Base-by-base conservation (phyloP, 164 flowering plant genomes). In the Macadamia integrifolia region DNA sequence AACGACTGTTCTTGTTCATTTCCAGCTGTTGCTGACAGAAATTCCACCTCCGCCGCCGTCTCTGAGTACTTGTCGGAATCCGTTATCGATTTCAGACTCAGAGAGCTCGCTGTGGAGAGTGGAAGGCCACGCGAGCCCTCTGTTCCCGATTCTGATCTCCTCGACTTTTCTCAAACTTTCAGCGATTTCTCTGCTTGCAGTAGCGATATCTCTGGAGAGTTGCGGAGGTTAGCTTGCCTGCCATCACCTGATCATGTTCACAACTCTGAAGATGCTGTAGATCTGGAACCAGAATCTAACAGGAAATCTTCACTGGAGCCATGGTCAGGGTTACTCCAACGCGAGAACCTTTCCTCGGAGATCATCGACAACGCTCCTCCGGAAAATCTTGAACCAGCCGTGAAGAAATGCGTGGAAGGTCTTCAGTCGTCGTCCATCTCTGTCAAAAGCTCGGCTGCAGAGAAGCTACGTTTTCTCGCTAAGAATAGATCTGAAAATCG, bases 131-230 rank as follows among this genome's bases (percentile, higher is more conserved):
- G 23, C 1, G 63, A 67, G n/a, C 68, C 78, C 18, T 30, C 74
- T 0, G 30, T 73, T 11, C 40, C 71, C 0, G 81, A 76, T 0
- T 73, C 73, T 30, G 86, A 83, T 6, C 71, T 80, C 15, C 74
- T 87, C 23, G 88, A 87, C 12, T 65, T 90, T 17, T 92, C 97
- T 0, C 89, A 82, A n/a, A 83, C 91, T 29, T 86, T 85, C 76
- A 85, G 88, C 65, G 97, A 89, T 69, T 87, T 81, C 69, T 90
- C 98, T 0, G 88, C 85, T 5, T 95, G 87, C 73, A 86, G 92
- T 79, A 89, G 93, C 66, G 97, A 94, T 53, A 89, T 94, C 53
- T 94, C 99, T 32, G 97, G 99, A 1, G 98, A 95, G 74, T 62
- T 95, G 46, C 92, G 87, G 79, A 75, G 89, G 35, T 83, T 95